Evolutionary conservation across 1,139 yeast species (phyloP), one percentile per base, ranked within the genome.

Genomic region (Scheffersomyces illinoinensis): DNA sequence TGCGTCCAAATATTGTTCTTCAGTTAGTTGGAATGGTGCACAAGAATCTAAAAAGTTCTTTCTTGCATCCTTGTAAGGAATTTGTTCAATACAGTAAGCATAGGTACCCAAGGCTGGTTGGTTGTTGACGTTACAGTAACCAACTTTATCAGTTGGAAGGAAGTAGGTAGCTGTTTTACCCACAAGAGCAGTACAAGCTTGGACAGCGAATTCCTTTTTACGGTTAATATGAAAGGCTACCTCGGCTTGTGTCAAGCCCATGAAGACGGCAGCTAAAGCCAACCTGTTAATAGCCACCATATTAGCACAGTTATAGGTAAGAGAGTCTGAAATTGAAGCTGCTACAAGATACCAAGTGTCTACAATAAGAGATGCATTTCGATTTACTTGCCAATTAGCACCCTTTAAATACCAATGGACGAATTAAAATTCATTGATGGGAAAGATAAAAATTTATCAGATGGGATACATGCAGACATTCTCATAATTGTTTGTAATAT

Each of bases 71-170:
- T 67, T 59, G 56, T 65, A 62, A 39, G 77, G 76, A 49, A 71
- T 56, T 57, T 62, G 57, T 53, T 67, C 69, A 59, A 78, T 70
- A 66, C 80, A 78, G 61, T 69, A 73, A 23, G 79, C 76, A 73
- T 76, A 71, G 18, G 80, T 64, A 5, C 81, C 82, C 60, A 78
- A 69, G 8, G 81, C 81, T 8, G 72, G 80, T 64, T 76, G 81
- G 62, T 68, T 70, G 47, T 72, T 64, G 52, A 64, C 66, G 58
- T 74, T 68, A 68, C 82, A 77, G 62, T 66, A 77, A 1, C 73
- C 76, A 8, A 57, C 62, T 54, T 63, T 60, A 55, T 74, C 78
- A 4, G 65, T 68, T 39, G 66, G 61, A 49, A 72, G 69, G 59
- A 72, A 77, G 53, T 69, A 73, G 3, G 69, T 67, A 1, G 71